These are phyloP conservation scores for Xylaria sp. DNA, from an alignment of 2,329 filamentous ascomycete genomes.

Conservation along the genomic window DNA sequence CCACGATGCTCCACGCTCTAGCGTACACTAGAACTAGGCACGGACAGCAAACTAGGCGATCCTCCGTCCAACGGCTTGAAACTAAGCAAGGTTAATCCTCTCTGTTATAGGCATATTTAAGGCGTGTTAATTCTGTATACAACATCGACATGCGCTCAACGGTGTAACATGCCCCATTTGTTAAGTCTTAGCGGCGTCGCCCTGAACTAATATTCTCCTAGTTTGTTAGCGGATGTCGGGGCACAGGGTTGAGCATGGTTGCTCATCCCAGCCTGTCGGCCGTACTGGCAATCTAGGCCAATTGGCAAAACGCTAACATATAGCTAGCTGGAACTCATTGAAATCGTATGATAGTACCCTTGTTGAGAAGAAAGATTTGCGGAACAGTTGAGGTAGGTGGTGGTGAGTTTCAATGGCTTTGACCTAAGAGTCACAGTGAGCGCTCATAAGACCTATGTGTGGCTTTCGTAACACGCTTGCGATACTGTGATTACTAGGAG, in stretches of 20 bases:
- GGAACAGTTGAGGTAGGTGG: neutral
- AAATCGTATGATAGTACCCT: constrained; percentile 25
- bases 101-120: neutral
- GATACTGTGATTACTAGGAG: no score
- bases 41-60: neutral
- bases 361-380: neutral
- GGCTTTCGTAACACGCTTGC: no score
- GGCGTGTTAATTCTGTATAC: no score
- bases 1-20: neutral
- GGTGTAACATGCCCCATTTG: no score
- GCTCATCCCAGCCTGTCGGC: no score
- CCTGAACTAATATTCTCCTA: no score
- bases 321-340: neutral
- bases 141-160: no score
- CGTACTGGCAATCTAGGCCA: neutral
- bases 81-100: neutral
- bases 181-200: no score
- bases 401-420: neutral
- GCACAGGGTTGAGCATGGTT: no score
- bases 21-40: neutral
- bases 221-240: no score
- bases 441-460: no score
- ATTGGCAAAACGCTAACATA: neutral
- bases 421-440: no score
- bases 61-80: neutral